A percentile compares a stretch with the other conserved stretches of the same genome.
phyloP scores from a whole-genome alignment of 2,329 filamentous ascomycete genomes.

The Aspergillus eucalypticola region DNA sequence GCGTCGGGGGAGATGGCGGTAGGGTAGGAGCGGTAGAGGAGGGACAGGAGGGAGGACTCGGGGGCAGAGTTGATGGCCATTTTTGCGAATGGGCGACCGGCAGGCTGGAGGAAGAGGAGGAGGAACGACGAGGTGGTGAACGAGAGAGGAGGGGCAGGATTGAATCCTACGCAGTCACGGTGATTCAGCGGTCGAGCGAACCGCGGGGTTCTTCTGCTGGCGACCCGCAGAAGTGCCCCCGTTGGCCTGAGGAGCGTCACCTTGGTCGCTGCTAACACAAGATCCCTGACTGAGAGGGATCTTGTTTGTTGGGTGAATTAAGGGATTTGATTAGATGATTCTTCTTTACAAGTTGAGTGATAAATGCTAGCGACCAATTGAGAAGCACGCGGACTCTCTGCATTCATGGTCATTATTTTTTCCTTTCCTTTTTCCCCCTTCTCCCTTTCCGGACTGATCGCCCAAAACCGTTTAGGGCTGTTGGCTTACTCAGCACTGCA shows the following conservation, averaged over 20 bases:
- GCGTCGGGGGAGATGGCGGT: slow-evolving; percentile 40
- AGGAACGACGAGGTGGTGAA: slow-evolving; percentile 13
- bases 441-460: neutral
- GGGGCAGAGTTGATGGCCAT: slow-evolving; percentile 37
- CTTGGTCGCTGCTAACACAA: slow-evolving; percentile 13
- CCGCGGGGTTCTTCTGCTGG: slow-evolving; percentile 21
- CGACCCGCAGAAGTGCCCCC: slow-evolving; percentile 22
- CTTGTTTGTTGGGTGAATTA: slow-evolving; percentile 1
- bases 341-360: neutral
- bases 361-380: neutral
- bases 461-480: slow-evolving; percentile 3
- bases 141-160: slow-evolving; percentile 29
- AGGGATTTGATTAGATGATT: neutral
- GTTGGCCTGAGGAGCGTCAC: slow-evolving; percentile 19
- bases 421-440: neutral
- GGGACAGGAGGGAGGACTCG: slow-evolving; percentile 45
- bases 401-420: neutral
- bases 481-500: neutral
- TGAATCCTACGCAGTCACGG: slow-evolving; percentile 8
- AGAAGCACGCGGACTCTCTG: neutral
- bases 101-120: slow-evolving; percentile 14
- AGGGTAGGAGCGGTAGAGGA: slow-evolving; percentile 49
- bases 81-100: slow-evolving; percentile 23
- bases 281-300: slow-evolving; percentile 22
- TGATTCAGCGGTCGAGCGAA: slow-evolving; percentile 10